A percentile compares a stretch with the other conserved stretches of the same genome.
phyloP scores from a whole-genome alignment of 345 rosid species.

The Sapria himalayana region DNA sequence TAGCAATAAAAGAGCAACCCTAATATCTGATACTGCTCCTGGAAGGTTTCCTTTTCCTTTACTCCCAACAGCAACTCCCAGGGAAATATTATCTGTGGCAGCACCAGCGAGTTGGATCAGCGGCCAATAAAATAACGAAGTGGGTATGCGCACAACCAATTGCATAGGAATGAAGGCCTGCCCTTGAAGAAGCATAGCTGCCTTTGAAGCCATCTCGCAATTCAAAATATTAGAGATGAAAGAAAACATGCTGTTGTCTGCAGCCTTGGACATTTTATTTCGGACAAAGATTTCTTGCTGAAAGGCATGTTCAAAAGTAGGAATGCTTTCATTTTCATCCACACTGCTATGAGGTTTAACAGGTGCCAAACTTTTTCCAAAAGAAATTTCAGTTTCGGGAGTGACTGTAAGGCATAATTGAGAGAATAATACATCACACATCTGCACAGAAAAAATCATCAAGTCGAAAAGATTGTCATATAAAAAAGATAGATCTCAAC shows the following conservation, averaged over 20 bases:
- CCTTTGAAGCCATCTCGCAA: constrained; percentile 75
- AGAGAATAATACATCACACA: constrained; percentile 94
- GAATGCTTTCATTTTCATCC: constrained; percentile 23
- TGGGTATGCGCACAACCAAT: constrained; percentile 80
- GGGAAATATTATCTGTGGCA: constrained; percentile 74
- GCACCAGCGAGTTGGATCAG: constrained; percentile 93
- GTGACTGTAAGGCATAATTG: constrained; percentile 91
- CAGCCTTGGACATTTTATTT: constrained; percentile 24
- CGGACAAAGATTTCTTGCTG: constrained; percentile 17
- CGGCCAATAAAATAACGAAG: constrained; percentile 91
- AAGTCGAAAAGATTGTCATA: constrained; percentile 8
- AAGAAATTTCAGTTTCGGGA: constrained; percentile 16
- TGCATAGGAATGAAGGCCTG: constrained; percentile 88
- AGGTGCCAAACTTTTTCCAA: constrained; percentile 22
- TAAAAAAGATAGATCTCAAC: too few species aligned
- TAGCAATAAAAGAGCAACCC: constrained; percentile 77
- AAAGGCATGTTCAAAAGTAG: constrained; percentile 16
- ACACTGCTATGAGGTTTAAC: constrained; percentile 15
- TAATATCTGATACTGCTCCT: constrained; percentile 88
- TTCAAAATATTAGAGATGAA: constrained; percentile 18
- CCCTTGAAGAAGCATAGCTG: constrained; percentile 76
- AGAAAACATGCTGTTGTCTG: constrained; percentile 24
- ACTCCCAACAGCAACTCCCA: constrained; percentile 97
- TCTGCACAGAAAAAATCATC: constrained; percentile 39
- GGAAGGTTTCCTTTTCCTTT: constrained; percentile 96